These are phyloP conservation scores for Ajuga reptans DNA, from an alignment of 305 asterid genomes.

Conservation along the genomic window DNA sequence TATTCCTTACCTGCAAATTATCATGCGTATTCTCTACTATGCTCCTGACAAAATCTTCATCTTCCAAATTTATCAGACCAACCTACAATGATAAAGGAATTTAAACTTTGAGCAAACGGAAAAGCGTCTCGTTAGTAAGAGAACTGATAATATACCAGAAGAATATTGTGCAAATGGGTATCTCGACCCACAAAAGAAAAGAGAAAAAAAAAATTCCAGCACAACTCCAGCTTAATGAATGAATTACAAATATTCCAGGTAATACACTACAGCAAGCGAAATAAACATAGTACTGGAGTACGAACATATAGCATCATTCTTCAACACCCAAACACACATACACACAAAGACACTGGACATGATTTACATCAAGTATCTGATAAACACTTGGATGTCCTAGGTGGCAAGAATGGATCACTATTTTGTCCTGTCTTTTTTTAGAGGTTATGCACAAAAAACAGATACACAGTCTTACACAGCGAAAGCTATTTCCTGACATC, in stretches of 20 bases:
- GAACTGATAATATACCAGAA: constrained; percentile 4
- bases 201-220: neutral
- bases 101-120: neutral
- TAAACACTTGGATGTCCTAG: neutral
- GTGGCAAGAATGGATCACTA: neutral
- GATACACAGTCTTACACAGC: neutral
- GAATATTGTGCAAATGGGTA: neutral
- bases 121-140: constrained; percentile 9
- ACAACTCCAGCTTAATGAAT: neutral
- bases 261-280: neutral
- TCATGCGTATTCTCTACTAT: constrained; percentile 59
- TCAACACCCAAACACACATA: neutral
- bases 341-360: neutral
- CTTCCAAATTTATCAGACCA: constrained; percentile 87
- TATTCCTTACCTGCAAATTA: constrained; percentile 63
- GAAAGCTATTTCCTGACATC: neutral
- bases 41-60: constrained; percentile 72
- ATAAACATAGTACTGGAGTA: neutral
- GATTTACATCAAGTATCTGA: neutral
- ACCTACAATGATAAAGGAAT: constrained; percentile 44
- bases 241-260: neutral
- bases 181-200: neutral
- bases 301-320: neutral
- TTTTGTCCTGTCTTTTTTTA: neutral
- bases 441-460: neutral